phyloP scores from a whole-genome alignment of 495 filamentous ascomycete genomes.

The Lineolata rhizophorae region DNA sequence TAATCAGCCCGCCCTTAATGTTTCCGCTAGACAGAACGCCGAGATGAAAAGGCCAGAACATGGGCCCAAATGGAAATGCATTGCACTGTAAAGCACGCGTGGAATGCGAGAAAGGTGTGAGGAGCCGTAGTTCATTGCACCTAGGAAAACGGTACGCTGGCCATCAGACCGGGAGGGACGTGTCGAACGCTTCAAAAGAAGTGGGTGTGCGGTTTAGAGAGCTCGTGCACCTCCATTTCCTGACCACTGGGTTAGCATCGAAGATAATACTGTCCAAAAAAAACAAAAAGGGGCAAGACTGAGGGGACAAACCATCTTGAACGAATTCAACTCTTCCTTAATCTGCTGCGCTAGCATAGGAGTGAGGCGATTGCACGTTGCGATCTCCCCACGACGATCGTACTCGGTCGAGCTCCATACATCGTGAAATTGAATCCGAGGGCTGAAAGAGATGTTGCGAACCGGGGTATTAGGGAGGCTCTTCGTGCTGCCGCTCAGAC shows the following conservation, averaged over 20 bases:
- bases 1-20: no score
- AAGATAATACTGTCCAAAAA: slow-evolving; percentile 5
- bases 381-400: slow-evolving; percentile 85
- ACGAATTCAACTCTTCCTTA: slow-evolving; percentile 97
- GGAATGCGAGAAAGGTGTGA: no score
- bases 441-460: slow-evolving; percentile 75
- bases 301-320: slow-evolving; percentile 87
- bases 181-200: no score
- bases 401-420: slow-evolving; percentile 93
- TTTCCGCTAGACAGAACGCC: no score
- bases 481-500: slow-evolving; percentile 42
- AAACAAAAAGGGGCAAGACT: no score
- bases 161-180: no score
- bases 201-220: slow-evolving; percentile 97
- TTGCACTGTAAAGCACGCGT: no score
- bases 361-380: slow-evolving; percentile 92
- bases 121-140: no score
- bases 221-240: slow-evolving; percentile 99
- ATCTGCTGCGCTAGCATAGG: slow-evolving; percentile 97
- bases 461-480: slow-evolving; percentile 62
- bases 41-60: no score
- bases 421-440: slow-evolving; percentile 83
- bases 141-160: no score
- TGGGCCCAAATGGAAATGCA: no score
- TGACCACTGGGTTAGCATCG: slow-evolving; percentile 18